Evolutionary conservation across 2,329 filamentous ascomycete species (phyloP).

Genomic region (Metarhizium robertsii): DNA sequence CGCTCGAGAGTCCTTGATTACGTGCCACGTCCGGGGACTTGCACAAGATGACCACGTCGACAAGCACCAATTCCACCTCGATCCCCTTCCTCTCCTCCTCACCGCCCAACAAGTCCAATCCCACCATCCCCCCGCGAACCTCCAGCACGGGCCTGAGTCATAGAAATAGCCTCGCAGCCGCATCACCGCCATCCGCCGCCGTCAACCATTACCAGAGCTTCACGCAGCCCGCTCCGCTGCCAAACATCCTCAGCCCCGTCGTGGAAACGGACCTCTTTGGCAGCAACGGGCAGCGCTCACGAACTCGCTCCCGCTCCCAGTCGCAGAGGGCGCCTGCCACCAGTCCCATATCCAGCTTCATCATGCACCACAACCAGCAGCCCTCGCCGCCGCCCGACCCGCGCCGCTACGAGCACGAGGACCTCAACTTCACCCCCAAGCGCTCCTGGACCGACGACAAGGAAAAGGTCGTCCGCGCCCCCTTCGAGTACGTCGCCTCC

Average conservation of each 20-base stretch:
- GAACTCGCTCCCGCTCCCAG: background rate
- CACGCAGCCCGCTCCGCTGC: conserved; percentile 7
- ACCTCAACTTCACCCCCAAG: conserved; percentile 41
- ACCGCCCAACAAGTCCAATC: conserved; percentile 51
- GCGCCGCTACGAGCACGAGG: conserved; percentile 42
- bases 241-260: conserved; percentile 37
- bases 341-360: conserved; percentile 6
- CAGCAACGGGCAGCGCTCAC: conserved; percentile 13
- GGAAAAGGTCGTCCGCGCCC: conserved; percentile 67
- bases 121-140: conserved; percentile 59
- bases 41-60: conserved; percentile 16
- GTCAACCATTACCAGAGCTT: conserved; percentile 4
- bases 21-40: background rate
- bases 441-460: conserved; percentile 62
- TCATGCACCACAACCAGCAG: conserved; percentile 21
- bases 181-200: too few species aligned
- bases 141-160: conserved; percentile 36
- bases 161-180: conserved; percentile 15
- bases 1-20: too few species aligned
- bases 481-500: conserved; percentile 70
- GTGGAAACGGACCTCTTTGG: conserved; percentile 54
- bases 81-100: conserved; percentile 17
- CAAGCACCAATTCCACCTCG: conserved; percentile 6
- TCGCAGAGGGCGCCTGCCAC: background rate
- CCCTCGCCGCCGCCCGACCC: conserved; percentile 36